Conservation (phyloP, 345 rosid species). For the Bruguiera gymnorhiza region DNA sequence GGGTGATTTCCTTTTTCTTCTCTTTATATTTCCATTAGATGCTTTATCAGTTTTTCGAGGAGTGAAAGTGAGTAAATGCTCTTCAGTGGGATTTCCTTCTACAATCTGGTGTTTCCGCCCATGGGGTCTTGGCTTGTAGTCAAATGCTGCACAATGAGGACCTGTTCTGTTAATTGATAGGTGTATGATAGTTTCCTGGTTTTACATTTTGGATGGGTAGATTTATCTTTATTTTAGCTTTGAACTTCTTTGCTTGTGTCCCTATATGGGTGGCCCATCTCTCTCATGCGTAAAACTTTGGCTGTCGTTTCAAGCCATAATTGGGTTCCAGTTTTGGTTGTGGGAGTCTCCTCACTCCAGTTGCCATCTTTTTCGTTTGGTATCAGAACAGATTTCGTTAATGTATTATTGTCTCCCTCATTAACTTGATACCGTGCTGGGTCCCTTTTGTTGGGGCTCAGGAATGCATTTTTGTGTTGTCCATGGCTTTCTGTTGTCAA, state of each 20-base stretch:
- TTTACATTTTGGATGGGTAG: slow-evolving; percentile 1
- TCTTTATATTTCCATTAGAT: slow-evolving; percentile 6
- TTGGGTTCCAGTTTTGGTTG: slow-evolving; percentile 7
- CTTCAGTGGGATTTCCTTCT: not conserved
- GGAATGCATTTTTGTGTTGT: not conserved
- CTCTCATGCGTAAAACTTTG: slow-evolving; percentile 5
- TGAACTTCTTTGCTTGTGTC: not conserved
- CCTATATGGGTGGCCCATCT: not conserved
- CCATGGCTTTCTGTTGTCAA: not conserved
- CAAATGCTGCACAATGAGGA: slow-evolving; percentile 10
- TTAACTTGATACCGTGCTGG: slow-evolving; percentile 9
- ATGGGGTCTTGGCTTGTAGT: slow-evolving; percentile 17
- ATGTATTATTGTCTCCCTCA: slow-evolving; percentile 6
- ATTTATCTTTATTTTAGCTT: not conserved
- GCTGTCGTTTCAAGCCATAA: not conserved
- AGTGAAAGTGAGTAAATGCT: slow-evolving; percentile 8
- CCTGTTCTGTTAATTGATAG: slow-evolving; percentile 19
- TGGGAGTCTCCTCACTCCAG: not conserved
- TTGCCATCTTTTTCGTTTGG: not conserved
- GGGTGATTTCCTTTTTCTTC: slow-evolving; percentile 23
- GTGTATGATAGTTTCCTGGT: not conserved
- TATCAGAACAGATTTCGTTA: slow-evolving; percentile 8
- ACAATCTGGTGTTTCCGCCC: slow-evolving; percentile 15
- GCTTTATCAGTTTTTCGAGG: not conserved
- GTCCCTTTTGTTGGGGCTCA: slow-evolving; percentile 12